Conservation (phyloP, 1,139 yeast genomes). For the Suhomyces choctaworum region DNA sequence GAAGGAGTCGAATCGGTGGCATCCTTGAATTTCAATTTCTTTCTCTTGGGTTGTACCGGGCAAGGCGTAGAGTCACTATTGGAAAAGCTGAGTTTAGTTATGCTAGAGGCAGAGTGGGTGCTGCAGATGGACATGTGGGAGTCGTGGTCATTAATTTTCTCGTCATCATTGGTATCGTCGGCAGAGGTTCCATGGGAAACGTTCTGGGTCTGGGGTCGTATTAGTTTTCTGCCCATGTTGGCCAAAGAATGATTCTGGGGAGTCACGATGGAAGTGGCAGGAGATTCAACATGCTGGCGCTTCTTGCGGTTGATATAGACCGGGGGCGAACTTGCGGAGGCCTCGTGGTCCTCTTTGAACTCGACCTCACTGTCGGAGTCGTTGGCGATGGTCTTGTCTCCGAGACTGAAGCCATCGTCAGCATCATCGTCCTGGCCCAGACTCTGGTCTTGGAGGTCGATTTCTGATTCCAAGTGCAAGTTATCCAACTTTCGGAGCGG, state of each 20-base stretch:
- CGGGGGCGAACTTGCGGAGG: conserved; percentile 16
- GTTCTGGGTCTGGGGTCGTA: conserved; percentile 10
- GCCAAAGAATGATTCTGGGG: conserved; percentile 12
- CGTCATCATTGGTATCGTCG: conserved; percentile 9
- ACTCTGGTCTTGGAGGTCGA: conserved; percentile 10
- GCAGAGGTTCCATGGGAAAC: conserved; percentile 6
- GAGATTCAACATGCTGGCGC: conserved; percentile 20
- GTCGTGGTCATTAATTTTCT: conserved; percentile 11
- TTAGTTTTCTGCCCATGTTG: conserved; percentile 2
- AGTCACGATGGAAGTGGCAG: conserved; percentile 18
- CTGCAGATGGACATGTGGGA: conserved; percentile 19
- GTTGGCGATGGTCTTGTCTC: conserved; percentile 20
- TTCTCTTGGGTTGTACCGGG: conserved; percentile 26
- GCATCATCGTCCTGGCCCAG: conserved; percentile 9
- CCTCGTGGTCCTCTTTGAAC: conserved; percentile 12
- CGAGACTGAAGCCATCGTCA: conserved; percentile 13
- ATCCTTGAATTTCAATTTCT: conserved; percentile 19
- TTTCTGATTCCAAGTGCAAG: conserved; percentile 18
- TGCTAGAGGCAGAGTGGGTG: conserved; percentile 16
- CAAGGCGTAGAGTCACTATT: conserved; percentile 29
- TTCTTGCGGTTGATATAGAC: conserved; percentile 19
- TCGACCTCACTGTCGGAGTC: conserved; percentile 20
- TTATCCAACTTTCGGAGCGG: conserved; percentile 27
- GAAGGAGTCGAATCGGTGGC: conserved; percentile 22
- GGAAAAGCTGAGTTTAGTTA: conserved; percentile 21